Percentiles rank a stretch among this genome's conserved stretches.
Conservation (phyloP, 129 eudicot genomes). For the Arctium minus region DNA sequence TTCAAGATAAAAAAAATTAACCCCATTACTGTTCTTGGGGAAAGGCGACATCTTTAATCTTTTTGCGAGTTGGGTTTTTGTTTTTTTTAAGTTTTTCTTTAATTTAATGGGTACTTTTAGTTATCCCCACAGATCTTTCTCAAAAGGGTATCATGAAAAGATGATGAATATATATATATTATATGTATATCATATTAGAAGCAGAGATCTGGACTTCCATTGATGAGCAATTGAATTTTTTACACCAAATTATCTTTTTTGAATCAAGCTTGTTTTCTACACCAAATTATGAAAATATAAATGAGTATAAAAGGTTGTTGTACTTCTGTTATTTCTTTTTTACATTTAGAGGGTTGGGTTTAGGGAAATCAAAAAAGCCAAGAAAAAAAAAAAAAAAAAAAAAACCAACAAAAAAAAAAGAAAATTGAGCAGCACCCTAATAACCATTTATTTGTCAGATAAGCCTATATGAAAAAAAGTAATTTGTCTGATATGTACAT, state of each 20-base stretch:
- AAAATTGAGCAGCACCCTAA: too few species aligned
- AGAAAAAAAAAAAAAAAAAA: too few species aligned
- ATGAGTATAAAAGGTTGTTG: background rate
- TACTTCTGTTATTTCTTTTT: background rate
- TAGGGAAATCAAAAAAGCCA: too few species aligned
- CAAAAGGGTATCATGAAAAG: background rate
- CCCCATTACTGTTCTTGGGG: background rate
- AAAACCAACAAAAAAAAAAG: too few species aligned
- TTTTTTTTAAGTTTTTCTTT: background rate
- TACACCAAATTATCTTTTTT: too few species aligned
- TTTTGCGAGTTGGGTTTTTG: background rate
- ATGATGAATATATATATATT: background rate
- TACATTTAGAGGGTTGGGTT: too few species aligned
- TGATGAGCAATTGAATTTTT: background rate
- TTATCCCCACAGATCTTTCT: background rate
- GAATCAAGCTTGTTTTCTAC: too few species aligned
- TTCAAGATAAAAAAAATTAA: background rate
- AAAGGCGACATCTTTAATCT: background rate
- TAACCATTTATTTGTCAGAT: too few species aligned
- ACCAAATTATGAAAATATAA: background rate
- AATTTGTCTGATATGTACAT: too few species aligned
- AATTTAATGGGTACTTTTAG: background rate
- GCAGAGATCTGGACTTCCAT: background rate
- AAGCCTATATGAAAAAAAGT: too few species aligned
- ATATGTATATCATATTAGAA: background rate